phyloP scores from a whole-genome alignment of 257 asterid species.

The Datura wrightii region DNA sequence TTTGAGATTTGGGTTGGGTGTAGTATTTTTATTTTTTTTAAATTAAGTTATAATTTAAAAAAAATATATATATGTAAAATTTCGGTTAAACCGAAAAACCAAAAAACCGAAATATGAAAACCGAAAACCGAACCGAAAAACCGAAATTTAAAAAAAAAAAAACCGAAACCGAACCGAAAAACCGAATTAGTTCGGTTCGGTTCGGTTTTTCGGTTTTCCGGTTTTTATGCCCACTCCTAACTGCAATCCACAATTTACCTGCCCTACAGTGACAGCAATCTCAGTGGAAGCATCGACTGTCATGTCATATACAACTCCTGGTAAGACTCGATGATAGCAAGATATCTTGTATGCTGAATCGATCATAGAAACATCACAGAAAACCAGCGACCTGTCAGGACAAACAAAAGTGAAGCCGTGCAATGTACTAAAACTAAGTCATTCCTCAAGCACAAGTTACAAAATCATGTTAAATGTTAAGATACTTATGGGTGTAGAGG shows the following conservation, averaged over 20 bases:
- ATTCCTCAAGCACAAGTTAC: conserved; percentile 21
- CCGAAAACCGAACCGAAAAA: no score
- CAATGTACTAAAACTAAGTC: background rate
- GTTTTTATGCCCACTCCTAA: no score
- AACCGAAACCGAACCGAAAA: no score
- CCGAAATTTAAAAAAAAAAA: no score
- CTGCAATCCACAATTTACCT: conserved; percentile 47
- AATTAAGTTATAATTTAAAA: no score
- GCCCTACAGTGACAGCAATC: conserved; percentile 56
- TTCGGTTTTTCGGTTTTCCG: no score
- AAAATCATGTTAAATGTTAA: conserved; percentile 17
- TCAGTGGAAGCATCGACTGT: conserved; percentile 49
- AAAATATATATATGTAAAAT: no score
- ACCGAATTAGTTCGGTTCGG: no score
- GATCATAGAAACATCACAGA: conserved; percentile 56
- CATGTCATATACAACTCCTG: conserved; percentile 55
- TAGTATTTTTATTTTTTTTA: no score
- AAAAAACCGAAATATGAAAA: no score
- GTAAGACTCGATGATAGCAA: conserved; percentile 43
- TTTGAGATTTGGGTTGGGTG: no score
- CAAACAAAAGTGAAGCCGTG: conserved; percentile 32
- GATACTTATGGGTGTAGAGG: conserved; percentile 11
- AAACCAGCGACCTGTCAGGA: conserved; percentile 56
- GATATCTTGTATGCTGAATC: conserved; percentile 52
- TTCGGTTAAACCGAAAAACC: no score